These are phyloP conservation scores for Phlegmacium glaucopus DNA, from an alignment of 768 basidiomycete species.

Conservation along the genomic window DNA sequence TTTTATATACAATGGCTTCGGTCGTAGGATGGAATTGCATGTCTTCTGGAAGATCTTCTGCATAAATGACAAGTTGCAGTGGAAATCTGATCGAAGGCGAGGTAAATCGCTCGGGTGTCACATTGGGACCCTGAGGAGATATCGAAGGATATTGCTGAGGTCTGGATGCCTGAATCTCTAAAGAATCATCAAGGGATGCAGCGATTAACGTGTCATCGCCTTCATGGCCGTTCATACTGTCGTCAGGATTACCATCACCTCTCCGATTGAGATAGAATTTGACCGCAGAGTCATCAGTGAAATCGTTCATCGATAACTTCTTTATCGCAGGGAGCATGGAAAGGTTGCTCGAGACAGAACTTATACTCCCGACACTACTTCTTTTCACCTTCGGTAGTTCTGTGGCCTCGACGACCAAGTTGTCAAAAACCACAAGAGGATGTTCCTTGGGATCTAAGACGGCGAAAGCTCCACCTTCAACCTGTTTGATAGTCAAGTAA, in stretches of 20 bases:
- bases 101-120: conserved; percentile 69
- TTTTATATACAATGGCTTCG: conserved; percentile 90
- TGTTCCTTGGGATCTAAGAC: conserved; percentile 67
- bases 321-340: conserved; percentile 95
- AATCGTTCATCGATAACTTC: conserved; percentile 95
- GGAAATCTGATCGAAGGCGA: conserved; percentile 85
- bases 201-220: conserved; percentile 42
- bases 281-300: conserved; percentile 94
- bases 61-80: conserved; percentile 82
- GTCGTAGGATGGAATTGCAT: conserved; percentile 92
- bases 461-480: conserved; percentile 84
- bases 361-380: conserved; percentile 91
- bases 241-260: conserved; percentile 35
- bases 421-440: conserved; percentile 89
- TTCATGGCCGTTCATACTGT: conserved; percentile 35
- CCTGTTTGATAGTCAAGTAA: conserved; percentile 89
- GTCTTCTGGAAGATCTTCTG: conserved; percentile 89
- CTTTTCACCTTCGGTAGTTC: conserved; percentile 87
- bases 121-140: conserved; percentile 36
- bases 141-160: conserved; percentile 42
- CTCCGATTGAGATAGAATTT: conserved; percentile 91
- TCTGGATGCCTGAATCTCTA: conserved; percentile 19
- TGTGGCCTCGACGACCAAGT: conserved; percentile 75
- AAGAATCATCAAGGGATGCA: conserved; percentile 31
- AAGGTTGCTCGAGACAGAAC: conserved; percentile 87